Conservation (phyloP, 495 filamentous ascomycete genomes). For the Neurospora tetrasperma region DNA sequence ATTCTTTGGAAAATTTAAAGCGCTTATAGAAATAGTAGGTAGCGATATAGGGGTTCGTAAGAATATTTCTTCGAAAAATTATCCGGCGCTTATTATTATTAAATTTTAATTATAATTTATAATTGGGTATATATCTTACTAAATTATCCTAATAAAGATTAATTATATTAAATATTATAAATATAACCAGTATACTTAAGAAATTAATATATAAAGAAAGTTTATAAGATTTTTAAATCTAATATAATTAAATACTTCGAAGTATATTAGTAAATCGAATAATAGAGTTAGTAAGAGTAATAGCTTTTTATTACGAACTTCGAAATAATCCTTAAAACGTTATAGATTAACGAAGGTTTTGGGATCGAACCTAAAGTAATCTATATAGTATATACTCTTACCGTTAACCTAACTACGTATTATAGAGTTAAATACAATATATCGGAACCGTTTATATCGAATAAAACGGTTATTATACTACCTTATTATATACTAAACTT, state of each 20-base stretch:
- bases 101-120: too few relatives aligned
- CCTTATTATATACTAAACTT: too few relatives aligned
- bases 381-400: neutral
- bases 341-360: neutral
- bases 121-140: too few relatives aligned
- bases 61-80: too few relatives aligned
- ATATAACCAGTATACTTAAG: neutral
- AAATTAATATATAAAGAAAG: neutral
- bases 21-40: too few relatives aligned
- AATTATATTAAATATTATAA: too few relatives aligned
- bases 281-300: neutral
- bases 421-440: neutral
- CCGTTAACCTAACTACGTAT: neutral
- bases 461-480: neutral
- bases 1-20: too few relatives aligned
- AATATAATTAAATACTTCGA: neutral
- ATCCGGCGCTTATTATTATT: too few relatives aligned
- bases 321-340: neutral
- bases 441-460: neutral
- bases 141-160: too few relatives aligned
- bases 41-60: too few relatives aligned
- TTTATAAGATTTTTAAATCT: neutral
- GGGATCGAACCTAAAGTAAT: too few relatives aligned
- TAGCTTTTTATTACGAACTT: neutral
- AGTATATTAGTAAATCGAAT: neutral